Evolutionary conservation across 2,329 filamentous ascomycete species (phyloP).

Genomic region (Plectosphaerella sp.): DNA sequence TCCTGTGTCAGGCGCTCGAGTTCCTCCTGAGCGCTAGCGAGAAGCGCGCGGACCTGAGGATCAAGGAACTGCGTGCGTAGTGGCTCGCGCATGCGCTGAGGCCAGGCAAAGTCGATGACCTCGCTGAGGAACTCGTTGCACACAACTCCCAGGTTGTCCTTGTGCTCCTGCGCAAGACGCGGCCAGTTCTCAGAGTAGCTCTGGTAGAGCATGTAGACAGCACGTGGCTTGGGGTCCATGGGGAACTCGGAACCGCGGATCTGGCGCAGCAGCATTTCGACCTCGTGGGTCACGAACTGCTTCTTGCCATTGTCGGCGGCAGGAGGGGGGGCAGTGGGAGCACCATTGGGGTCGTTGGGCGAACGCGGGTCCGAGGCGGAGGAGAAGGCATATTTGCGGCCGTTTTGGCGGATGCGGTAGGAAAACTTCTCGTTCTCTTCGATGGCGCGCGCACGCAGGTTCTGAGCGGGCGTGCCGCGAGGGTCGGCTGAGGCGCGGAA

Average conservation of each 20-base stretch:
- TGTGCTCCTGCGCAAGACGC: conserved; percentile 46
- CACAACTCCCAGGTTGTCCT: conserved; percentile 48
- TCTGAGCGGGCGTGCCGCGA: conserved; percentile 45
- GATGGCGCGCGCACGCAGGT: conserved; percentile 44
- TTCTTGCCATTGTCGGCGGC: conserved; percentile 34
- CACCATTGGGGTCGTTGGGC: conserved; percentile 9
- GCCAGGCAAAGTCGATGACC: conserved; percentile 46
- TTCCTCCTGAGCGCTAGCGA: conserved; percentile 41
- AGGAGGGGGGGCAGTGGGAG: conserved; percentile 13
- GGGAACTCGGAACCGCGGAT: conserved; percentile 49
- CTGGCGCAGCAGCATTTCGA: conserved; percentile 43
- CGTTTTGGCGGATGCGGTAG: conserved; percentile 42
- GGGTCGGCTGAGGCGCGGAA: conserved; percentile 44
- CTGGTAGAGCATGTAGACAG: conserved; percentile 50
- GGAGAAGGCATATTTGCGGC: conserved; percentile 42
- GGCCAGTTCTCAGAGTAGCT: conserved; percentile 50
- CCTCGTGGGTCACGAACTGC: conserved; percentile 42
- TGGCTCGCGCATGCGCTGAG: conserved; percentile 45
- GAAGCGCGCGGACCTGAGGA: conserved; percentile 40
- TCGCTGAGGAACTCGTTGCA: conserved; percentile 50
- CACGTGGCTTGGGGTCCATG: conserved; percentile 47
- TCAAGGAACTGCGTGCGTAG: conserved; percentile 45
- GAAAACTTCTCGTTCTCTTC: conserved; percentile 49
- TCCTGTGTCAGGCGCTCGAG: conserved; percentile 42
- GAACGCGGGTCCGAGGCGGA: conserved; percentile 11